Conservation (phyloP, 1,139 yeast species). For the Candida sojae region DNA sequence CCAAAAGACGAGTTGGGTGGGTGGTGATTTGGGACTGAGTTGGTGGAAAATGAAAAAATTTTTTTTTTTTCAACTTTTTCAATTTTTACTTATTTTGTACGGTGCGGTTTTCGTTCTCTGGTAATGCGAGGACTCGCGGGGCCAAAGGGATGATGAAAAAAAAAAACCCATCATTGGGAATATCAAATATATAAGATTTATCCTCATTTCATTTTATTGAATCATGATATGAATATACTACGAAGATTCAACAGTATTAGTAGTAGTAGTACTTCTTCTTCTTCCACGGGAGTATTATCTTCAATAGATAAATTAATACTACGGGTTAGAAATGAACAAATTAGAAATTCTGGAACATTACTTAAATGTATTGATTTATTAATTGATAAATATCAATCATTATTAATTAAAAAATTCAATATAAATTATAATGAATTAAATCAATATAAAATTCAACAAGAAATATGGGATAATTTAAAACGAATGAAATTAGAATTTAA, state of each 20-base stretch:
- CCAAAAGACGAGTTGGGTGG: too few species aligned
- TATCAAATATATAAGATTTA: too few species aligned
- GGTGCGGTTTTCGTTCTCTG: too few species aligned
- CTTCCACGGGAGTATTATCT: not conserved
- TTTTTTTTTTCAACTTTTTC: constrained; percentile 4
- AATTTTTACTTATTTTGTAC: not conserved
- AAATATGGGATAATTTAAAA: constrained; percentile 13
- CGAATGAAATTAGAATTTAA: not conserved
- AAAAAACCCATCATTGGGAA: too few species aligned
- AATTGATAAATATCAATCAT: constrained; percentile 15
- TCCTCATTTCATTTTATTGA: not conserved
- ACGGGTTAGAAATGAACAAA: constrained; percentile 10
- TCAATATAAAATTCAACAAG: constrained; percentile 10
- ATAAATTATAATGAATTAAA: constrained; percentile 4
- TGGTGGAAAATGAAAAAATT: not conserved
- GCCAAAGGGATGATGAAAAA: too few species aligned
- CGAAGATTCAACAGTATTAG: constrained; percentile 1
- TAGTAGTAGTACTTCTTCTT: not conserved
- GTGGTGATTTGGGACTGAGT: too few species aligned
- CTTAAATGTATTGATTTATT: constrained; percentile 15
- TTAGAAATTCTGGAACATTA: constrained; percentile 10
- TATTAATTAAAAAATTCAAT: constrained; percentile 11
- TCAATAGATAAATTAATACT: constrained; percentile 8
- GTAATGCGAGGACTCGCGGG: too few species aligned
- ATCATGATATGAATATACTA: constrained; percentile 10